A percentile compares a stretch with the other conserved stretches of the same genome.
Conservation (phyloP, 1,284 basidiomycete genomes). For the Cryptococcus sp. region DNA sequence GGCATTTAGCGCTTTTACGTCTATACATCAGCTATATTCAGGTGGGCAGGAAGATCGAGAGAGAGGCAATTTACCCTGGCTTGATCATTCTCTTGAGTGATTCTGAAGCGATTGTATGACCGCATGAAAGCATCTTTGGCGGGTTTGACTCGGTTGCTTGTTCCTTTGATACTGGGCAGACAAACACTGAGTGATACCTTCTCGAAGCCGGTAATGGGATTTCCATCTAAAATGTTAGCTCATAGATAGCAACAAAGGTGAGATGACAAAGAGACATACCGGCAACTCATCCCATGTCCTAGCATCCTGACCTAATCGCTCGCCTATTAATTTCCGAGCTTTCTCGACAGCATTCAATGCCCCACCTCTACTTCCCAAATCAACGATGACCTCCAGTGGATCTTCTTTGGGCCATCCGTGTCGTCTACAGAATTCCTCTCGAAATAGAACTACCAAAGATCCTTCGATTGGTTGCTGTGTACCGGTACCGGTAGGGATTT, state of each 20-base stretch:
- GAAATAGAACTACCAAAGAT: constrained; percentile 69
- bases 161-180: constrained; percentile 97
- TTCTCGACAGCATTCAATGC: constrained; percentile 87
- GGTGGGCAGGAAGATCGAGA: not conserved
- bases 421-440: constrained; percentile 81
- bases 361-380: constrained; percentile 77
- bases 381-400: constrained; percentile 77
- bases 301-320: constrained; percentile 73
- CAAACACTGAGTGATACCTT: constrained; percentile 93
- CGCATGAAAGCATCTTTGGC: constrained; percentile 95
- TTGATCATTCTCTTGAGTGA: constrained; percentile 81
- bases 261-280: constrained; percentile 52
- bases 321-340: constrained; percentile 84
- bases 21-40: no score
- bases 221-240: constrained; percentile 66
- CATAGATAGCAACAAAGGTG: not conserved
- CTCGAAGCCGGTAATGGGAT: constrained; percentile 80
- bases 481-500: constrained; percentile 45
- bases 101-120: constrained; percentile 88
- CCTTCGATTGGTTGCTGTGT: constrained; percentile 27
- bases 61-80: constrained; percentile 62
- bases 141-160: constrained; percentile 90
- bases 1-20: constrained; percentile 45
- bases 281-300: constrained; percentile 89
- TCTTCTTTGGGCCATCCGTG: constrained; percentile 83